phyloP scores from a whole-genome alignment of 2,329 filamentous ascomycete species.

The Colletotrichum lini region DNA sequence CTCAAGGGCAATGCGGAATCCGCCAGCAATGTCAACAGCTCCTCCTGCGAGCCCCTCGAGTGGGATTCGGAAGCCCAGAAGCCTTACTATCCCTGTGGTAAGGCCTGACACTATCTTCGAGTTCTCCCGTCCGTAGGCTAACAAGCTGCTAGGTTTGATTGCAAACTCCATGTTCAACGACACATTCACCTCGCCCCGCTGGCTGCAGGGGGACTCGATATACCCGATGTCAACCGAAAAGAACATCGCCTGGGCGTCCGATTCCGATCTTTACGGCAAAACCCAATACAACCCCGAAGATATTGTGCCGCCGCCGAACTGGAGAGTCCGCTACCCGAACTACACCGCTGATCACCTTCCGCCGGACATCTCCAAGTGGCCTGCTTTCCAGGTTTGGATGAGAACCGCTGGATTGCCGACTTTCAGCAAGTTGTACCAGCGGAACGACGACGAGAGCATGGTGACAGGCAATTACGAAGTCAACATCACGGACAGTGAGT shows the following conservation, averaged over 20 bases:
- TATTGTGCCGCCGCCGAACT: slow-evolving; percentile 89
- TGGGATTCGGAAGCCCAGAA: slow-evolving; percentile 66
- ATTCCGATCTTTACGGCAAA: slow-evolving; percentile 82
- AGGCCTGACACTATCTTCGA: background rate
- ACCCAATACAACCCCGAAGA: slow-evolving; percentile 76
- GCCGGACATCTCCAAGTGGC: slow-evolving; percentile 80
- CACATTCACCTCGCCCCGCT: slow-evolving; percentile 78
- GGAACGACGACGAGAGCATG: slow-evolving; percentile 83
- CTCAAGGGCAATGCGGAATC: slow-evolving; percentile 78
- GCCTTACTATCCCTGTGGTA: slow-evolving; percentile 89
- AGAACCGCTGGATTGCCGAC: slow-evolving; percentile 92
- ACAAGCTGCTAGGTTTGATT: slow-evolving; percentile 72
- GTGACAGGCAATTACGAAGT: slow-evolving; percentile 80
- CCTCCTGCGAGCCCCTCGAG: slow-evolving; percentile 83
- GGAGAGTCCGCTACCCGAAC: slow-evolving; percentile 78
- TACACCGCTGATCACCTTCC: slow-evolving; percentile 73
- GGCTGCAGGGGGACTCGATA: slow-evolving; percentile 61
- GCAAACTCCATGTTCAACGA: slow-evolving; percentile 99
- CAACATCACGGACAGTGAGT: slow-evolving; percentile 83
- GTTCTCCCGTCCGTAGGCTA: background rate
- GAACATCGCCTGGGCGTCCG: slow-evolving; percentile 89
- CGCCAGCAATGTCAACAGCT: slow-evolving; percentile 72
- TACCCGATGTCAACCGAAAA: slow-evolving; percentile 83
- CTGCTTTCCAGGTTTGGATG: slow-evolving; percentile 99
- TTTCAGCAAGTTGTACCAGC: slow-evolving; percentile 92